Evolutionary conservation across 108 stramenopile species (phyloP), one percentile per base, ranked within the genome.

Genomic region (Stephanodiscus triporus): DNA sequence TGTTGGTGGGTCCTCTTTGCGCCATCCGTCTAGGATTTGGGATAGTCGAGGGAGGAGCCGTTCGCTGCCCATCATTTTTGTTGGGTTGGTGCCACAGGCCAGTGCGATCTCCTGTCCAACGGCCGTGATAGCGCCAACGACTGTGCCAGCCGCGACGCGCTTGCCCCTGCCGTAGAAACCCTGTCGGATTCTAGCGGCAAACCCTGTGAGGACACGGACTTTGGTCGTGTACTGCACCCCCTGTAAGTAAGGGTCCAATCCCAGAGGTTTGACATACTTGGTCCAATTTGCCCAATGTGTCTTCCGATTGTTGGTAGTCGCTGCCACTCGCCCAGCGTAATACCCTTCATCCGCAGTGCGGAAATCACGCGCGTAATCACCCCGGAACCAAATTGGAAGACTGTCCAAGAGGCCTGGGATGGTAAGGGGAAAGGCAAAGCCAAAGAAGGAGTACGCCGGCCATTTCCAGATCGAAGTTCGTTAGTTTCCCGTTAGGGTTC

Each of bases 1-100:
- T 51, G 66, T 68, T 14, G 51, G 36, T 14, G 51, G 51, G 53
- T 68, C 66, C n/a, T 51, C 66, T 36, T 68, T 68, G 30, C 66
- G 30, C 50, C 49, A 68, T 5, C 36, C 53, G 22, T 43, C 37
- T 0, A 55, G 20, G 6, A 54, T 54, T 23, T 68, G 45, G 24
- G 32, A 38, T 8, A 68, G 32, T 17, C 34, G 58, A 0, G 66
- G 53, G 6, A 51, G n/a, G 9, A 68, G 66, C 0, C 23, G 19
- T 30, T 54, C 49, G n/a, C 5, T 30, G 4, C 50, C 50, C 1
- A n/a, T 51, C 37, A 68, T 16, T 20, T 54, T 51, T 19, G 29
- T 20, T 19, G 66, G 66, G 34, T 68, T 68, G 30, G 30, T 13
- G 34, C 29, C 51, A 34, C 34, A 22, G 6, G 32, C 53, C 53